Conservation (phyloP, 2,329 filamentous ascomycete genomes). For the Stemphylium vesicarium region DNA sequence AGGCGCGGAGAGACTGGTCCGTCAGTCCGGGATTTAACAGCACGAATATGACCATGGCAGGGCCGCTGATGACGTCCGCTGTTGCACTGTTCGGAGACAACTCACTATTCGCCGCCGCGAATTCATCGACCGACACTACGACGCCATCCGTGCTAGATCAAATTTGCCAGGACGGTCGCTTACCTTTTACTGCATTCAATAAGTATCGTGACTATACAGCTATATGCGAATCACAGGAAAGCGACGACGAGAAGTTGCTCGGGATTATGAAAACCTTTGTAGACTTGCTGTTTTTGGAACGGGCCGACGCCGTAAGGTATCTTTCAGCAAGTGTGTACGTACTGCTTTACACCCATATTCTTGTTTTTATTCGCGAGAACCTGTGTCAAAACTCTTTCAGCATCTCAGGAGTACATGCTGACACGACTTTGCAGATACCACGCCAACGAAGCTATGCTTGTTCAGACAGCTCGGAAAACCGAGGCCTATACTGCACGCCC, state of each 20-base stretch:
- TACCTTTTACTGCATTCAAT: constrained; percentile 8
- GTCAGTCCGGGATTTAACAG: neutral
- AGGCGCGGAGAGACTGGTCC: neutral
- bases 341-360: no score
- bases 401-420: no score
- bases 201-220: neutral
- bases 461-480: constrained; percentile 5
- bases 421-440: neutral
- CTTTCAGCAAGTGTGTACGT: neutral
- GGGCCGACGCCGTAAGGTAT: neutral
- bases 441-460: constrained; percentile 13
- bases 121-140: neutral
- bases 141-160: neutral
- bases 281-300: neutral
- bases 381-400: neutral
- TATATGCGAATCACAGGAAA: neutral
- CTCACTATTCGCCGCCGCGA: constrained; percentile 3
- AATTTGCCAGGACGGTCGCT: constrained; percentile 6
- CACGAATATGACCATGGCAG: constrained; percentile 1
- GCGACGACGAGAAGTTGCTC: neutral
- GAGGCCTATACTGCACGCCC: constrained; percentile 5
- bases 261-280: neutral
- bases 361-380: no score
- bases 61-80: constrained; percentile 11
- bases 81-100: constrained; percentile 8